Evolutionary conservation across 140 eudicot genomes (phyloP).

Genomic region (Flaveria floridana): DNA sequence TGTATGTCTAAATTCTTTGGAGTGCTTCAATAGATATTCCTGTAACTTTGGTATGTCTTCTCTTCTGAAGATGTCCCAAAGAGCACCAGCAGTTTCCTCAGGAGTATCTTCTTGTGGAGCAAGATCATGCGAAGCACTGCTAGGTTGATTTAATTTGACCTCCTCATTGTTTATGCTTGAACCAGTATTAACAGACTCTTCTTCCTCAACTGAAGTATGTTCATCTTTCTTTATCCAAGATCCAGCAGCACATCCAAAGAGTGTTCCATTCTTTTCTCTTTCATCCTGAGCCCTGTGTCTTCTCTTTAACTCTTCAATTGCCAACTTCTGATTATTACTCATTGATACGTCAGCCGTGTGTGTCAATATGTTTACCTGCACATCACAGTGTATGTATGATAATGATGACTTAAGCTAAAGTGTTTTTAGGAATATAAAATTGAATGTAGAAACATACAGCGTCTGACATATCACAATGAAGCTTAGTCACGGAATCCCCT

Average conservation of each 20-base stretch:
- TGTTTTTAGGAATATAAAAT: neutral
- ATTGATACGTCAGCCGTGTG: slow-evolving; percentile 55
- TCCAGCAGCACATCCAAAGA: slow-evolving; percentile 8
- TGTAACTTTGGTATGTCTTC: slow-evolving; percentile 64
- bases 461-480: slow-evolving; percentile 91
- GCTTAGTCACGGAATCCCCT: slow-evolving; percentile 90
- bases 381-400: neutral
- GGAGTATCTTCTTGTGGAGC: neutral
- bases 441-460: slow-evolving; percentile 48
- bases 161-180: slow-evolving; percentile 19
- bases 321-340: slow-evolving; percentile 43
- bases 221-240: slow-evolving; percentile 12
- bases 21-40: slow-evolving; percentile 54
- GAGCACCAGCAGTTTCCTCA: slow-evolving; percentile 51
- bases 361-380: slow-evolving; percentile 75
- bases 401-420: neutral
- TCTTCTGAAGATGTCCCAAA: slow-evolving; percentile 89
- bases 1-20: slow-evolving; percentile 63
- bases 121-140: neutral
- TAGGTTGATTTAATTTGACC: neutral
- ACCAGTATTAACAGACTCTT: neutral
- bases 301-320: slow-evolving; percentile 52
- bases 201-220: neutral
- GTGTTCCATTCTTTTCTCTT: slow-evolving; percentile 28
- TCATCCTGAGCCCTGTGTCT: slow-evolving; percentile 68